Conservation (phyloP, 345 rosid genomes). For the Hypericum perforatum region DNA sequence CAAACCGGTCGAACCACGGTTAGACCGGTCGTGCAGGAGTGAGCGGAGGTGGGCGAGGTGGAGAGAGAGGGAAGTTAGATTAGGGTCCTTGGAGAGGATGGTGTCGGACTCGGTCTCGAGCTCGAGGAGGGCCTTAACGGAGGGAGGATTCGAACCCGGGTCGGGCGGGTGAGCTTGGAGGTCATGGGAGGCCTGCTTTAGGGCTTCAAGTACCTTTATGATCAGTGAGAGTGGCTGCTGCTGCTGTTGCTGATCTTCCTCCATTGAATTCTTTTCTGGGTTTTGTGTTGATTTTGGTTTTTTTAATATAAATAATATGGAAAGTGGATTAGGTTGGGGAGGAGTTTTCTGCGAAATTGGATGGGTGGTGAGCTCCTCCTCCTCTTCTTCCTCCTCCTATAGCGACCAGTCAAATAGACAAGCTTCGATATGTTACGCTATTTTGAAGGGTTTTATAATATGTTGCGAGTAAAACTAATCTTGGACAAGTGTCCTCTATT, state of each 20-base stretch:
- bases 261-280: background rate
- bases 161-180: slow-evolving; percentile 36
- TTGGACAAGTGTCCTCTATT: too few species aligned
- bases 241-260: slow-evolving; percentile 7
- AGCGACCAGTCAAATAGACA: too few species aligned
- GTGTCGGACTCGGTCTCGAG: slow-evolving; percentile 47
- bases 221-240: slow-evolving; percentile 11
- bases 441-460: too few species aligned
- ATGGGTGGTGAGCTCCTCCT: too few species aligned
- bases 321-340: too few species aligned
- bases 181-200: slow-evolving; percentile 53
- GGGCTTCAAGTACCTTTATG: slow-evolving; percentile 47
- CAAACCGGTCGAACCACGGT: slow-evolving; percentile 23
- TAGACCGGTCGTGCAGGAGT: slow-evolving; percentile 29
- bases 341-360: too few species aligned
- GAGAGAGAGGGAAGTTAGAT: slow-evolving; percentile 37
- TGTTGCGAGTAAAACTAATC: too few species aligned
- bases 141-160: slow-evolving; percentile 27
- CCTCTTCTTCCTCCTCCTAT: too few species aligned
- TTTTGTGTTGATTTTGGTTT: too few species aligned
- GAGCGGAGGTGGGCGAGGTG: slow-evolving; percentile 38
- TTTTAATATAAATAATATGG: too few species aligned
- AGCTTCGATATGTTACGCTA: too few species aligned
- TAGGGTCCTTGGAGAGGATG: slow-evolving; percentile 43
- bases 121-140: slow-evolving; percentile 53